Conservation (phyloP, 2,329 filamentous ascomycete genomes). For the Cladosporium sp. region DNA sequence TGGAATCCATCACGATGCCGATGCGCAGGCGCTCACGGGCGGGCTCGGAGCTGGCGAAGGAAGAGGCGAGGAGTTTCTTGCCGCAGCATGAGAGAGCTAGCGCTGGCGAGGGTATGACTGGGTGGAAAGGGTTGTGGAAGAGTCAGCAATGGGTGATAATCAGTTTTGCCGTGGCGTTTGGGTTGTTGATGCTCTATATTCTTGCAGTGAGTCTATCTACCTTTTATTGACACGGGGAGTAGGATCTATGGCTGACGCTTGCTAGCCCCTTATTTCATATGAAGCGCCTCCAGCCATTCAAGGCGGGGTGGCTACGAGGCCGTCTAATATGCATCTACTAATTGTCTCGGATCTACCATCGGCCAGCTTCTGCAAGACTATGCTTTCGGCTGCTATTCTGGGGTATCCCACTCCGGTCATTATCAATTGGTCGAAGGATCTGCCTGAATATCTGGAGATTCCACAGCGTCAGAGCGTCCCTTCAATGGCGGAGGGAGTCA, state of each 20-base stretch:
- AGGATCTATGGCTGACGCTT: background rate
- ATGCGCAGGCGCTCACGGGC: slow-evolving; percentile 17
- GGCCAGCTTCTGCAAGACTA: slow-evolving; percentile 27
- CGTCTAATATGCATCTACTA: slow-evolving; percentile 30
- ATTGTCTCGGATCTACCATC: slow-evolving; percentile 29
- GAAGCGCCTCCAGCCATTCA: slow-evolving; percentile 11
- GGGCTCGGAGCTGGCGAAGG: slow-evolving; percentile 14
- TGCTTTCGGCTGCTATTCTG: slow-evolving; percentile 25
- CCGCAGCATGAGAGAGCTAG: slow-evolving; percentile 10
- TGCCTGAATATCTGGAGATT: background rate
- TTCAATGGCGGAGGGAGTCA: slow-evolving; percentile 8
- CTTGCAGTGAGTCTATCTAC: slow-evolving; percentile 10
- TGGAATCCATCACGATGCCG: slow-evolving; percentile 14
- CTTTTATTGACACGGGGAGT: background rate
- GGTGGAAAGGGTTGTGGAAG: slow-evolving; percentile 17
- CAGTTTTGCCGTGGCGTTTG: slow-evolving; percentile 10
- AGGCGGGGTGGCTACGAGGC: slow-evolving; percentile 12
- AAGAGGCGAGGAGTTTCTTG: slow-evolving; percentile 16
- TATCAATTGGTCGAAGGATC: slow-evolving; percentile 19
- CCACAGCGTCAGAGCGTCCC: background rate
- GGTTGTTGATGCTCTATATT: slow-evolving; percentile 10
- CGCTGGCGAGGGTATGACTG: slow-evolving; percentile 1
- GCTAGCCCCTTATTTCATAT: slow-evolving; percentile 5
- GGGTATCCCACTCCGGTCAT: slow-evolving; percentile 26
- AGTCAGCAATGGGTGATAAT: slow-evolving; percentile 19